Evolutionary conservation across 345 rosid genomes (phyloP).

Genomic region (Erucastrum elatum): DNA sequence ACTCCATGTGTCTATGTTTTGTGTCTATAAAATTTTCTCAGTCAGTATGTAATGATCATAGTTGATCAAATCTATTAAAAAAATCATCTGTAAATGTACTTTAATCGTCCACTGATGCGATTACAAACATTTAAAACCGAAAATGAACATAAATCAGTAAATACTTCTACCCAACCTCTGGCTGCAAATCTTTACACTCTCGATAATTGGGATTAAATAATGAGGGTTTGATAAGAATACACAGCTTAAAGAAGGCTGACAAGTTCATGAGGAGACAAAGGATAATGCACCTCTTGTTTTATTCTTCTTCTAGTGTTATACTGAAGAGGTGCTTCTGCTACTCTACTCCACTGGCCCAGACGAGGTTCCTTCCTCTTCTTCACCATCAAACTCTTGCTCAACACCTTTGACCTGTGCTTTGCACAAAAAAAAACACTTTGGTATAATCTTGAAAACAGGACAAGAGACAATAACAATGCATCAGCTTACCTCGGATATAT

Average conservation of each 20-base stretch:
- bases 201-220: slow-evolving; percentile 10
- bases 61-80: slow-evolving; percentile 7
- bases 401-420: slow-evolving; percentile 74
- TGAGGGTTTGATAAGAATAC: background rate
- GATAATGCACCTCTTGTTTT: slow-evolving; percentile 23
- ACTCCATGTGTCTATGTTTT: background rate
- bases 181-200: slow-evolving; percentile 25
- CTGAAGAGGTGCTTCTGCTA: slow-evolving; percentile 9
- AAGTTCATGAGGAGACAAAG: slow-evolving; percentile 7
- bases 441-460: slow-evolving; percentile 5
- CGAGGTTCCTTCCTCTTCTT: slow-evolving; percentile 54
- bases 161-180: background rate
- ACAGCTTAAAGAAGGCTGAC: background rate
- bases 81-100: background rate
- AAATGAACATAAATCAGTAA: slow-evolving; percentile 5
- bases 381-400: slow-evolving; percentile 77
- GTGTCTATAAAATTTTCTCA: slow-evolving; percentile 2
- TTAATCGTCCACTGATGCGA: background rate
- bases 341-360: slow-evolving; percentile 57
- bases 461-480: background rate
- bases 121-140: background rate
- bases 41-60: slow-evolving; percentile 26
- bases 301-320: slow-evolving; percentile 9
- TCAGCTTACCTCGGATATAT: slow-evolving; percentile 80
- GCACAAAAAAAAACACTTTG: slow-evolving; percentile 1